Conservation (phyloP, 2,329 filamentous ascomycete genomes). For the Fusarium udum region DNA sequence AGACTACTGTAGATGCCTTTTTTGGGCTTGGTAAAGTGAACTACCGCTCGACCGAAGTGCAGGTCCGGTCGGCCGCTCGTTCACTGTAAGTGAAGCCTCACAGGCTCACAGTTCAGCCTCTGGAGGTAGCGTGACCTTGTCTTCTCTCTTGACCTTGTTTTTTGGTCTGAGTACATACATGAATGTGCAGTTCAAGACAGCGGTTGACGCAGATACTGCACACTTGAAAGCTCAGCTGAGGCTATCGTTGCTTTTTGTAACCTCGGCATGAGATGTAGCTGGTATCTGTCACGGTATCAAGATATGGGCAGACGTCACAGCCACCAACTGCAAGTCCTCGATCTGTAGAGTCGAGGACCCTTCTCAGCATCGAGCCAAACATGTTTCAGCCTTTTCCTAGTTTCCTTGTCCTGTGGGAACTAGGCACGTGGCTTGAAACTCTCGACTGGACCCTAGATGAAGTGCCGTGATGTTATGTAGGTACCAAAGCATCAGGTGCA, state of each 20-base stretch:
- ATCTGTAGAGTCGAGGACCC: background rate
- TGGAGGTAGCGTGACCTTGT: background rate
- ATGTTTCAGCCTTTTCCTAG: background rate
- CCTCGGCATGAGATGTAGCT: background rate
- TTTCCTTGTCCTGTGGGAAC: background rate
- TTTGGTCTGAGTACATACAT: too few species aligned
- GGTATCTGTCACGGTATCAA: background rate
- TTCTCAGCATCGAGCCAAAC: background rate
- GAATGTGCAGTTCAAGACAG: background rate
- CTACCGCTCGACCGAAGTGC: background rate
- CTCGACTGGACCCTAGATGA: background rate
- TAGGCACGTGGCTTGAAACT: slow-evolving; percentile 10
- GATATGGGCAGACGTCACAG: background rate
- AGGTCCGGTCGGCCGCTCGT: background rate
- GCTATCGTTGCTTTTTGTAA: background rate
- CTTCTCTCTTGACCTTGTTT: background rate
- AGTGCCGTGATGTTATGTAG: background rate
- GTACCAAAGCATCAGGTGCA: background rate
- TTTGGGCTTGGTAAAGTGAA: background rate
- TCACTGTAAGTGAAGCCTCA: background rate
- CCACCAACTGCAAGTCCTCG: background rate
- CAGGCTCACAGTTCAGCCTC: background rate
- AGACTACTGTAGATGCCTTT: background rate
- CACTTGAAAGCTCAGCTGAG: background rate
- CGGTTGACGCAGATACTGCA: background rate